Percentiles rank a stretch among this genome's conserved stretches.
Conservation (phyloP, 805 yeast species). For the Candida lessepsii region DNA sequence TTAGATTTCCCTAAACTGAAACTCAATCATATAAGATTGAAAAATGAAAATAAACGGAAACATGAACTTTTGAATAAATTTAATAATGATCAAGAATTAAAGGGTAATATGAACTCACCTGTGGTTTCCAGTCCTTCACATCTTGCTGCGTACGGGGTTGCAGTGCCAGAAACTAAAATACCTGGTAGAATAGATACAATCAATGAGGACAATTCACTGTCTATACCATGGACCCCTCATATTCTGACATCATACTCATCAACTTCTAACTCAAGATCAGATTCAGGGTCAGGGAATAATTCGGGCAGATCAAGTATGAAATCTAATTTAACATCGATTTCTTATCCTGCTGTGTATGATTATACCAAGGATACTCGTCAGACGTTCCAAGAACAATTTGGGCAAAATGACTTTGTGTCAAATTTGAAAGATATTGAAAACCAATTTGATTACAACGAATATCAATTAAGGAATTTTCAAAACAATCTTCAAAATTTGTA, state of each 20-base stretch:
- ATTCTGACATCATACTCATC: not conserved
- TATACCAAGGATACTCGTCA: not conserved
- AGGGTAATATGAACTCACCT: not conserved
- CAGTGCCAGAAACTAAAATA: slow-evolving; percentile 13
- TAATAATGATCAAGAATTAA: not conserved
- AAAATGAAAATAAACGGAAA: slow-evolving; percentile 26
- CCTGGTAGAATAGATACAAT: slow-evolving; percentile 23
- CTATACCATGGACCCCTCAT: slow-evolving; percentile 12
- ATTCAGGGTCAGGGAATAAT: not conserved
- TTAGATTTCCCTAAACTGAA: slow-evolving; percentile 40
- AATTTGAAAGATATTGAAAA: slow-evolving; percentile 9
- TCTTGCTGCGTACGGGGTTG: not conserved
- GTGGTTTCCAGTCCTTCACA: not conserved
- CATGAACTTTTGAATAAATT: slow-evolving; percentile 10
- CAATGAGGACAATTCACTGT: slow-evolving; percentile 30
- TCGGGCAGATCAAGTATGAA: slow-evolving; percentile 1
- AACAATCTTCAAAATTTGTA: not conserved
- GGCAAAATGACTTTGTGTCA: slow-evolving; percentile 3
- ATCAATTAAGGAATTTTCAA: not conserved
- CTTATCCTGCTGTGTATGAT: slow-evolving; percentile 2
- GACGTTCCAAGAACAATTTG: not conserved
- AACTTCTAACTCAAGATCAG: slow-evolving; percentile 1
- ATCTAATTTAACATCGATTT: not conserved
- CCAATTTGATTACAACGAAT: slow-evolving; percentile 7
- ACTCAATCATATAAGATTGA: slow-evolving; percentile 31